phyloP scores from a whole-genome alignment of 306 rosid genomes.

The Ormosia emarginata region DNA sequence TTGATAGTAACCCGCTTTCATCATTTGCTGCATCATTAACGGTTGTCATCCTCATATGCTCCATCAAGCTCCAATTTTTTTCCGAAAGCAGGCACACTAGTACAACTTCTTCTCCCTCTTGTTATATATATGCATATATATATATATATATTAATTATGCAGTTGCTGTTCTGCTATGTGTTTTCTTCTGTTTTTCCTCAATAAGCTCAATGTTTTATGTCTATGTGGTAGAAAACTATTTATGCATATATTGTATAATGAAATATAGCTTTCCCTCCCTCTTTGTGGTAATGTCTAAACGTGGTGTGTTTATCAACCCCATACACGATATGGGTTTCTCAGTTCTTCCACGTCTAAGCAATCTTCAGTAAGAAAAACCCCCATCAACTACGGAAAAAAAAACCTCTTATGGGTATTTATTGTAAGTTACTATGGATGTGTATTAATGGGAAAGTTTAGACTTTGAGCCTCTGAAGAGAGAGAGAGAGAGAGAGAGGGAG shows the following conservation, averaged over 20 bases:
- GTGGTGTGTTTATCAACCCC: neutral
- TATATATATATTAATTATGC: neutral
- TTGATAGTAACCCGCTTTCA: constrained; percentile 19
- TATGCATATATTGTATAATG: neutral
- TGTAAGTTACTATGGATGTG: neutral
- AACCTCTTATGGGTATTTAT: neutral
- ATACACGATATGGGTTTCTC: neutral
- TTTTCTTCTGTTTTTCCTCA: neutral
- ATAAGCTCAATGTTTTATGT: neutral
- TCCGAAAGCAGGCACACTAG: neutral
- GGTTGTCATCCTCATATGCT: constrained; percentile 20
- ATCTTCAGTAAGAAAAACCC: neutral
- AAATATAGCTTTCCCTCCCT: neutral
- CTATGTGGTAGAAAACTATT: neutral
- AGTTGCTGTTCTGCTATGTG: neutral
- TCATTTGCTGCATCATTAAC: constrained; percentile 4
- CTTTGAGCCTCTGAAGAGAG: neutral
- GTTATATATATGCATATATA: neutral
- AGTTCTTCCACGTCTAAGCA: neutral
- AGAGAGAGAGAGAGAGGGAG: neutral
- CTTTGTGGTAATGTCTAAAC: neutral
- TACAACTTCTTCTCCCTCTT: neutral
- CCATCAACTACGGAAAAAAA: neutral
- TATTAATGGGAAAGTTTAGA: neutral
- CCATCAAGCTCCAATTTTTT: neutral